A percentile compares a stretch with the other conserved stretches of the same genome.
phyloP scores from a whole-genome alignment of 2,329 filamentous ascomycete species.

The Colletotrichum salicis region DNA sequence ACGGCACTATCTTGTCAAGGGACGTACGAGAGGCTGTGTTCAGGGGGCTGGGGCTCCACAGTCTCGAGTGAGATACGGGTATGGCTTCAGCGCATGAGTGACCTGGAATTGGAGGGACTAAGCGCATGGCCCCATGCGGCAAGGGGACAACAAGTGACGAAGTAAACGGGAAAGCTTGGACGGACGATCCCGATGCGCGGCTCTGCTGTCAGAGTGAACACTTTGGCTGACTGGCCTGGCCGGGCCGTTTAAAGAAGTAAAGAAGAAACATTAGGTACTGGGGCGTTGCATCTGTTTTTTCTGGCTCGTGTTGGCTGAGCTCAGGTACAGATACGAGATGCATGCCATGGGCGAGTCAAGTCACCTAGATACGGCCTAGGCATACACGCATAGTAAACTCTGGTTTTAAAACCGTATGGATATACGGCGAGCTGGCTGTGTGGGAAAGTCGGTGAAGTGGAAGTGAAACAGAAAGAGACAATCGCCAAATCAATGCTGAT shows the following conservation, averaged over 20 bases:
- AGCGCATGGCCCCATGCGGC: background rate
- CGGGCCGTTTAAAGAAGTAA: background rate
- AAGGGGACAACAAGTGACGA: background rate
- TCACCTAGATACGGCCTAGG: conserved; percentile 5
- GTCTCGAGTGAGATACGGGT: background rate
- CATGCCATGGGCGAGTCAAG: conserved; percentile 5
- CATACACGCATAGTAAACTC: background rate
- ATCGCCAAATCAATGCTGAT: background rate
- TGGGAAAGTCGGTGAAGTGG: conserved; percentile 24
- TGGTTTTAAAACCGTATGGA: background rate
- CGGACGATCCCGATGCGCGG: conserved; percentile 5
- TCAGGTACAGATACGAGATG: conserved; percentile 18
- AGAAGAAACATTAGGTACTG: conserved; percentile 6
- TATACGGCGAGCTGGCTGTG: background rate
- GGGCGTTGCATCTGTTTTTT: background rate
- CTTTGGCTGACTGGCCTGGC: background rate
- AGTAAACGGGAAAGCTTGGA: background rate
- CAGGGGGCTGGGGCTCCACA: background rate
- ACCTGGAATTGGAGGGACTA: background rate
- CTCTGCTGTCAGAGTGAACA: background rate
- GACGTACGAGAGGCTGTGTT: background rate
- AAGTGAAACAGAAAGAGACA: background rate
- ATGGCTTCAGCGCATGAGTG: background rate
- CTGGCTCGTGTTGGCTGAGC: background rate
- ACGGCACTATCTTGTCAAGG: background rate